A percentile compares a stretch with the other conserved stretches of the same genome.
phyloP scores from a whole-genome alignment of 2,329 filamentous ascomycete genomes.

The Alternaria burnsii region DNA sequence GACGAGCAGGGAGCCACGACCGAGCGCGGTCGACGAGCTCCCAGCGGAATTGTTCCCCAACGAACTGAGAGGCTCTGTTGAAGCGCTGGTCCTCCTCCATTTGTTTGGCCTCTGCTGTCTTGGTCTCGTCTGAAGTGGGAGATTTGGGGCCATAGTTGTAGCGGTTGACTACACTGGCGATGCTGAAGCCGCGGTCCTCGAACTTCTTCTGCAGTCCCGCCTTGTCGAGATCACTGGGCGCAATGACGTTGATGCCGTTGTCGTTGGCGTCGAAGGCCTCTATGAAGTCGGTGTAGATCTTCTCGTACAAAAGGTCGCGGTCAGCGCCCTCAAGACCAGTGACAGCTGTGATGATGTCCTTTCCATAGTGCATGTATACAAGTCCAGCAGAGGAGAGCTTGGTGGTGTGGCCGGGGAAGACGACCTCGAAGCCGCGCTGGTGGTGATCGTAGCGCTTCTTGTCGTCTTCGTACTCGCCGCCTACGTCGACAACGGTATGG shows the following conservation, averaged over 20 bases:
- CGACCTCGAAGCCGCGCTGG: conserved; percentile 87
- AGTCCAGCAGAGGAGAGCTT: conserved; percentile 94
- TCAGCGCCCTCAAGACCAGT: conserved; percentile 70
- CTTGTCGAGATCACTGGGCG: conserved; percentile 71
- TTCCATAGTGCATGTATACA: conserved; percentile 95
- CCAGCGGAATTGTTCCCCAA: conserved; percentile 86
- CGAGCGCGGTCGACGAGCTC: conserved; percentile 78
- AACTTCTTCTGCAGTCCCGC: conserved; percentile 84
- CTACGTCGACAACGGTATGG: conserved; percentile 98
- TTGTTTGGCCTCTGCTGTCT: conserved; percentile 61
- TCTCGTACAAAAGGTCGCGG: conserved; percentile 79
- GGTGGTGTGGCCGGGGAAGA: conserved; percentile 83
- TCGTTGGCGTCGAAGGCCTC: conserved; percentile 98
- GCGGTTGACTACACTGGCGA: conserved; percentile 87
- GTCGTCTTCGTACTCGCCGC: conserved; percentile 84
- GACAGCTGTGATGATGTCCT: conserved; percentile 76
- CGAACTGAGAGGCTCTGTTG: conserved; percentile 76
- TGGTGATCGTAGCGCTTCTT: conserved; percentile 93
- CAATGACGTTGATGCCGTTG: conserved; percentile 89
- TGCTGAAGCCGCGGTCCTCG: conserved; percentile 80
- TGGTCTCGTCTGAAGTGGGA: conserved; percentile 49
- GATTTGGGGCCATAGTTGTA: conserved; percentile 72
- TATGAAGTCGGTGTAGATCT: conserved; percentile 91
- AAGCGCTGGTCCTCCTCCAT: conserved; percentile 84
- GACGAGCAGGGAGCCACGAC: conserved; percentile 88